Evolutionary conservation across 257 asterid species (phyloP), one percentile per base, ranked within the genome.

Genomic region (Voacanga thouarsii): DNA sequence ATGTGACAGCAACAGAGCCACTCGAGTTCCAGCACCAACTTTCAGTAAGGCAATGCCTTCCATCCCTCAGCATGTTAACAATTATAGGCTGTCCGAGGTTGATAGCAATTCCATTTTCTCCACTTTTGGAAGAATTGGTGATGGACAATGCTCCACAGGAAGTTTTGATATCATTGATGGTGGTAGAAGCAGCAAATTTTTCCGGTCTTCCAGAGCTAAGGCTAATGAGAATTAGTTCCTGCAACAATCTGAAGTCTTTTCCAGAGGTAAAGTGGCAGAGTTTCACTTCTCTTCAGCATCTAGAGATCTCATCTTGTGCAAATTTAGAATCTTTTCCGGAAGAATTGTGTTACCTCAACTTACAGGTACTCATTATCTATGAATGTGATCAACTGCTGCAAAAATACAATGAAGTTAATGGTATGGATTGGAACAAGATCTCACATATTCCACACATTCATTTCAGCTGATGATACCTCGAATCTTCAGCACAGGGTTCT

Each of bases 81-180:
- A 41, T 77, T 15, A 55, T 56, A 68, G 75, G 53, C 47, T 66
- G 75, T 66, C 75, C 69, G n/a, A 67, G 15, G 12, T 77, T 77
- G 69, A 47, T 43, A 3, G 41, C 69, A 16, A 12, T 77, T 7
- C 75, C 80, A n/a, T 68, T 23, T 56, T 19, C 75, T 41, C 59
- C 69, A 6, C 18, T 19, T 37, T 41, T 77, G 80, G 75, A 77
- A 77, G 80, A n/a, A 51, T 37, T 67, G 45, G 59, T 77, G 39
- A 57, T 37, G 7, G 41, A 49, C 49, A 76, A 76, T 24, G 23
- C 28, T 76, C 10, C 65, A 0, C 65, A 30, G 51, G 39, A 65
- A 50, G 74, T 76, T 23, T 56, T 4, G 74, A 39, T 14, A 16
- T 76, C 66, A 30, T 39, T 65, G 21, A 19, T 33, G 66, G 16